A percentile compares a stretch with the other conserved stretches of the same genome.
Conservation (phyloP, 148 eudicot species). For the Mesembryanthemum crystallinum region DNA sequence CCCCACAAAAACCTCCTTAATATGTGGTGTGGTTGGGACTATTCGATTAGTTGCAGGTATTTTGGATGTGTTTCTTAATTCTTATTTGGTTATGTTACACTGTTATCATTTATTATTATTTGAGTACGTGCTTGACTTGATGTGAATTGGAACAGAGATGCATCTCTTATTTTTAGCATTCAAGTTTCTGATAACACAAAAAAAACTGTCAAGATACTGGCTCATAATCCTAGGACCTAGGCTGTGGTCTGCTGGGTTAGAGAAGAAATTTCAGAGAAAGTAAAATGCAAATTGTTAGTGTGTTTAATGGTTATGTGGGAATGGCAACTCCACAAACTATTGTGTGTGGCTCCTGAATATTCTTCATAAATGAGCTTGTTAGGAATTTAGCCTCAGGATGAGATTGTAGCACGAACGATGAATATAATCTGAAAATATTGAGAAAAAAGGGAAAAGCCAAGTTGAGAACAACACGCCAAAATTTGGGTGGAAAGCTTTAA, state of each 20-base stretch:
- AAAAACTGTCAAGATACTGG: not conserved
- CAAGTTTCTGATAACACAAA: not conserved
- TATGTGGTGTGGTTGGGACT: slow-evolving; percentile 89
- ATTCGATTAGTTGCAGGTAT: slow-evolving; percentile 89
- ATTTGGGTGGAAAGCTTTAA: too few relatives aligned
- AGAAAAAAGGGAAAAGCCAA: too few relatives aligned
- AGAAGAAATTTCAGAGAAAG: not conserved
- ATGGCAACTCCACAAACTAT: not conserved
- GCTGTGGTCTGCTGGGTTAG: not conserved
- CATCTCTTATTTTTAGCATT: not conserved
- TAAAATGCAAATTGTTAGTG: not conserved
- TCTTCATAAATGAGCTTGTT: not conserved
- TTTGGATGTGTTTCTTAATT: not conserved
- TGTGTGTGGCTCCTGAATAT: not conserved
- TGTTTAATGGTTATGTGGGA: not conserved
- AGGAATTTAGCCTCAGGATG: too few relatives aligned
- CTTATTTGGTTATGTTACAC: not conserved
- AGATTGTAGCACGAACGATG: too few relatives aligned
- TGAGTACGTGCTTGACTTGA: too few relatives aligned
- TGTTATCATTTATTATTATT: too few relatives aligned
- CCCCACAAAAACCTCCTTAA: slow-evolving; percentile 55
- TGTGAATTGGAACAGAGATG: too few relatives aligned
- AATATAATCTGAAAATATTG: too few relatives aligned
- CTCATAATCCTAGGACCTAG: not conserved
- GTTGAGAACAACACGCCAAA: too few relatives aligned